Evolutionary conservation across 176 grass and related monocot species (phyloP), one percentile per base, ranked within the genome.

Genomic region (Miscanthus lutarioriparius): DNA sequence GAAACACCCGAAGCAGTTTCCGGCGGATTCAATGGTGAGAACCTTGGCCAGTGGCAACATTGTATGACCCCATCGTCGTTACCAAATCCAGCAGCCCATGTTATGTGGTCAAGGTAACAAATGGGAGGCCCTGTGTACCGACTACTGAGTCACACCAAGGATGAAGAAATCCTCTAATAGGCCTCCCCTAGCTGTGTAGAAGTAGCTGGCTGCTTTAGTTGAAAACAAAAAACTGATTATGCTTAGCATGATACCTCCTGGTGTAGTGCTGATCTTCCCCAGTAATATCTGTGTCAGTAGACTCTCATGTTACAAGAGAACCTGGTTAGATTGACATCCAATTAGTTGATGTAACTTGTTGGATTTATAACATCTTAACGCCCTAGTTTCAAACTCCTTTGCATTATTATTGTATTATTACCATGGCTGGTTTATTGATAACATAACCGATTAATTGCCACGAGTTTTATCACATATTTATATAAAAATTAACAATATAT

Each of bases 101-200:
- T 94, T 45, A 94, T 92, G 90, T 94, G 85, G 94, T 92, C 88
- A 22, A 86, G 84, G 76, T 94, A 72, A 90, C 76, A 65, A 63
- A 77, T 9, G 1, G 82, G 38, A 40, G n/a, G 19, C 61, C 56
- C 22, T 32, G 51, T 12, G 17, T 51, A 8, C 58, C 16, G 10
- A 41, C 26, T 40, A 12, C 44, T 11, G 7, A 41, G 44, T 77
- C 41, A 56, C 58, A 53, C 12, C 30, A 88, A 43, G 67, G 71
- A 82, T 74, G 76, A 40, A 87, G 56, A 58, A 78, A 82, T 72
- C 54, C 67, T 85, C n/a, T 72, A 72, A 83, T 68, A 81, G 37
- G 37, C 83, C 44, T 63, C 51, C 51, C 75, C 38, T 4, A 49
- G 75, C 13, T 44, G 85, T 64, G 67, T 65, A 82, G 66, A 75